A percentile compares a stretch with the other conserved stretches of the same genome.
These are phyloP conservation scores for Tetrahymena elliotti DNA, from an alignment of 73 alveolate genomes.

Conservation along the genomic window DNA sequence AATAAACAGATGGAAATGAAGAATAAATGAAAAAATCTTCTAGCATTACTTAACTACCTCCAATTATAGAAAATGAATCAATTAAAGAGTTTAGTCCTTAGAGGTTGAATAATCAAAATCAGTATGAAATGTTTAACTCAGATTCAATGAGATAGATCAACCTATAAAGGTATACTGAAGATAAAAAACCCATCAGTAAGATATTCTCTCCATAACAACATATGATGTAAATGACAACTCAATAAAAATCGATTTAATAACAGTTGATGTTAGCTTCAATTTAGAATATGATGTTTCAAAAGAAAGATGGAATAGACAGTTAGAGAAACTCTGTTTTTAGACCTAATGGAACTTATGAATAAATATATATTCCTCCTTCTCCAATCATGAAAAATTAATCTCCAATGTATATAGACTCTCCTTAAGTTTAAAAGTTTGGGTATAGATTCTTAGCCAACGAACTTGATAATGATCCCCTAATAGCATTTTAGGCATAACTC, in stretches of 20 bases:
- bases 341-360: background rate
- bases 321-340: background rate
- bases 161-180: background rate
- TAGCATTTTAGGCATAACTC: background rate
- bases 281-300: background rate
- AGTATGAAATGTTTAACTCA: background rate
- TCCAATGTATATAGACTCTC: background rate
- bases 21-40: background rate
- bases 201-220: background rate
- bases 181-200: too few relatives aligned
- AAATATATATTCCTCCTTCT: background rate
- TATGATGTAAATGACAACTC: background rate
- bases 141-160: background rate
- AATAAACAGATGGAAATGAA: background rate
- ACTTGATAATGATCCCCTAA: background rate
- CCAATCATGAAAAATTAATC: background rate
- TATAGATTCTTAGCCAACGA: background rate
- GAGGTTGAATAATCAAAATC: background rate
- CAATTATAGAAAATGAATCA: background rate
- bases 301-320: background rate
- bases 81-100: background rate
- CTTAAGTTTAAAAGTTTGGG: background rate
- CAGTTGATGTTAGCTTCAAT: background rate
- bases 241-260: background rate
- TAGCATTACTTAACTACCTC: background rate